Base-by-base conservation (phyloP, 2,329 filamentous ascomycete genomes). In the Hypoxylon sp. region DNA sequence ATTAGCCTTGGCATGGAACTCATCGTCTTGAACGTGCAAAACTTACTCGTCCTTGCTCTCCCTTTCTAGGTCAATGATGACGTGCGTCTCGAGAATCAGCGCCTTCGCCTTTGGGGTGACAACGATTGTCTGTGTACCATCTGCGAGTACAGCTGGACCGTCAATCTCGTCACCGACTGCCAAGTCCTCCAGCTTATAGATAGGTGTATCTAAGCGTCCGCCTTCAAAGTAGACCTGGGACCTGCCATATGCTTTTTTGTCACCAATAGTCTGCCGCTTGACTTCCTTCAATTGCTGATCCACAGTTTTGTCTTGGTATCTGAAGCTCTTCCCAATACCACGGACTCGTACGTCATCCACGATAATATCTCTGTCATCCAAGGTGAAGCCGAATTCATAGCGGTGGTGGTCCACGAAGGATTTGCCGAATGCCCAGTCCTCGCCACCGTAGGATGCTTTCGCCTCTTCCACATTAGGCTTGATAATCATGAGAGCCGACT, bases 371-470 rank as follows among this genome's bases (percentile, higher is more conserved):
- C 93, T 85, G 63, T 96, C 92, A 22, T 87, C 84, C 2, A 97
- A 82, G 0, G 92, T 96, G 74, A 97, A 97, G 0, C 93, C 93
- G 74, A 97, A 97, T 75, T 97, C 94, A 74, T 96, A 93, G 54
- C 93, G 89, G 75, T 97, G 94, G 71, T 97, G 93, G 71, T 89
- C 88, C 30, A 96, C 83, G 73, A 98, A 97, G 0, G 93, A 93
- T 69, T 89, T 87, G 2, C 90, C 93, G 78, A 94, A 97, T 0
- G 89, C 91, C 91, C 92, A 96, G 7, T 90, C 86, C 22, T 92
- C 87, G 5, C 87, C 89, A 22, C 78, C 82, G 68, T 86, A 91
- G 12, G 84, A 80, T 38, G 84, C 83, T 63, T 87, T 80, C 0
- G 83, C 83, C 60, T 92, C 89, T 52, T 88, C 85, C 36, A 84